Evolutionary conservation across 768 basidiomycete species (phyloP), one percentile per base, ranked within the genome.

Genomic region (Megacollybia marginata): DNA sequence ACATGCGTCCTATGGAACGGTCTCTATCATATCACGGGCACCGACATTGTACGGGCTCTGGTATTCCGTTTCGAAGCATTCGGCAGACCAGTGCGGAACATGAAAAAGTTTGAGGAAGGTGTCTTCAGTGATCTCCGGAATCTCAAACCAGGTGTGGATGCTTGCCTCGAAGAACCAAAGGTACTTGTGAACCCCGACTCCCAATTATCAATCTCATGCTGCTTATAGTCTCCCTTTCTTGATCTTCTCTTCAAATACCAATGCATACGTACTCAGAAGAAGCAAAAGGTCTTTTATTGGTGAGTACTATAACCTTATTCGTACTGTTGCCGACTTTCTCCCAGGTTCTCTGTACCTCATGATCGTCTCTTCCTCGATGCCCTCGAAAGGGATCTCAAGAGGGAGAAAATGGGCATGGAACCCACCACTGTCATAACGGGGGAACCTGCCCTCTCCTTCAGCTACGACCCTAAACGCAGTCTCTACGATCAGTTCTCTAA

Each of bases 271-370:
- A 97, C 94, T 1, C 94, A 97, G 65, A 97, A 96, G 77, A 97
- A 96, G 70, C 94, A 95, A 71, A 93, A 97, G 65, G 94, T 97
- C n/a, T 97, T 96, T 62, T 96, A 90, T 65, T 97, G 94, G 93
- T 90, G 56, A 48, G 84, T 70, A 20, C 1, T 18, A 35, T 44
- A 46, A 38, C 15, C 50, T 47, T 31, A 20, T 13, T 48, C 32
- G 51, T 54, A 15, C 49, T 46, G 42, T 23, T 28, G 16, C 4
- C 42, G n/a, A 8, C 42, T 33, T 48, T 15, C 44, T 20, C 47
- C 5, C 62, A 94, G 91, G 92, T 96, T 92, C 70, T 94, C 92
- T 6, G 94, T 97, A 6, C 94, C 94, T 2, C 94, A 97, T 53
- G 94, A 97, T 64, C 85, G 93, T 33, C 85, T 97, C 49, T 97